These are phyloP conservation scores for Endotrypanum monterogeii DNA, from an alignment of 208 protist species.

Conservation along the genomic window DNA sequence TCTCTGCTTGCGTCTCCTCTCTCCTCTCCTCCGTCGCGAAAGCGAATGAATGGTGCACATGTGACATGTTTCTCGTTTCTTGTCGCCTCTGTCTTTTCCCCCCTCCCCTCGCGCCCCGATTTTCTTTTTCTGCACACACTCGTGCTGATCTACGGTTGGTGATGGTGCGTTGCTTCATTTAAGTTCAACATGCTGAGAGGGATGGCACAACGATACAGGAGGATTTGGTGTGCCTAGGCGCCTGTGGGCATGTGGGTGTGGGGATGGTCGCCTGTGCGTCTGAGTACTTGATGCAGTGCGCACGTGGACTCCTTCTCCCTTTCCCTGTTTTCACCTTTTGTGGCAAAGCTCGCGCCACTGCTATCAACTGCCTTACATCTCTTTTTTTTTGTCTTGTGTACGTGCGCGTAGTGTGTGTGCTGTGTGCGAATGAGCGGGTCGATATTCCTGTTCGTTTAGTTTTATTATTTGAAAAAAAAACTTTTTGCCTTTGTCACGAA, in stretches of 20 bases:
- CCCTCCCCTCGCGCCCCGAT: no score
- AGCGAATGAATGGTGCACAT: not conserved
- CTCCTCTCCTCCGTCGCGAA: not conserved
- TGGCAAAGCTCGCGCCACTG: not conserved
- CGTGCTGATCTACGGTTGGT: not conserved
- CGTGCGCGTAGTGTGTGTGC: not conserved
- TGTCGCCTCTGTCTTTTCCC: not conserved
- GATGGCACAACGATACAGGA: not conserved
- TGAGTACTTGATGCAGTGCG: not conserved
- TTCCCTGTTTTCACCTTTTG: not conserved
- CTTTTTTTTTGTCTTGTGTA: not conserved
- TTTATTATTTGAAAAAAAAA: no score
- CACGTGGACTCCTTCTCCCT: not conserved
- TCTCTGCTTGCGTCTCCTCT: not conserved
- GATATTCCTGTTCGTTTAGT: no score
- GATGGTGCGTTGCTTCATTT: not conserved
- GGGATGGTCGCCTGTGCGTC: not conserved
- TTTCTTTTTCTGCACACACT: not conserved
- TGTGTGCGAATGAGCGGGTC: no score
- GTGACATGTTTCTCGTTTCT: not conserved
- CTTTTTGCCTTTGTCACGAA: not conserved
- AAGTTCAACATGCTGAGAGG: not conserved
- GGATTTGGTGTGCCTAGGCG: not conserved
- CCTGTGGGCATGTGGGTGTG: not conserved
- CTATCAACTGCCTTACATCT: not conserved